A percentile compares a stretch with the other conserved stretches of the same genome.
Evolutionary conservation across 495 filamentous ascomycete species (phyloP).

Genomic region (Penicillium nucicola): DNA sequence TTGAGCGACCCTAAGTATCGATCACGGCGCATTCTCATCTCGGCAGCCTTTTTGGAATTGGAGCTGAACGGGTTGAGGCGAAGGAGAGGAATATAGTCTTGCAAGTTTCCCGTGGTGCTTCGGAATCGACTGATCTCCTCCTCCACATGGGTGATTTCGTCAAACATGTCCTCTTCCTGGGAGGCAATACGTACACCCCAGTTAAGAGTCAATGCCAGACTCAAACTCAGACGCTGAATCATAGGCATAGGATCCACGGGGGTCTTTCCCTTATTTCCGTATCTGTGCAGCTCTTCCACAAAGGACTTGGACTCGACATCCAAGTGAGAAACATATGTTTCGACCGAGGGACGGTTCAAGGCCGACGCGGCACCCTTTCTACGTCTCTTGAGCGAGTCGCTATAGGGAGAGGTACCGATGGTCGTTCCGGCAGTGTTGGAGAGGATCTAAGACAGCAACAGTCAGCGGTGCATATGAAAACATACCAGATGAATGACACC

Average conservation of each 20-base stretch:
- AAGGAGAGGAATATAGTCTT: conserved; percentile 62
- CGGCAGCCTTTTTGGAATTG: conserved; percentile 48
- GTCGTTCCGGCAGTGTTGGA: conserved; percentile 63
- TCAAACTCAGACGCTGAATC: conserved; percentile 57
- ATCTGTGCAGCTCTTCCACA: conserved; percentile 54
- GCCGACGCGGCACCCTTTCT: conserved; percentile 63
- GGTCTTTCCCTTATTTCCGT: conserved; percentile 48
- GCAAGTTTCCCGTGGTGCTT: conserved; percentile 59
- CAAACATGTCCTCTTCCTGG: conserved; percentile 55
- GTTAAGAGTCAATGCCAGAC: conserved; percentile 58
- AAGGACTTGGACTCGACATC: conserved; percentile 60
- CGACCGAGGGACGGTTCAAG: conserved; percentile 58
- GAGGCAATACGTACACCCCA: conserved; percentile 59
- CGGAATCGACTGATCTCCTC: conserved; percentile 57
- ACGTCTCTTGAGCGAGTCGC: conserved; percentile 58
- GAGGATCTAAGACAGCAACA: conserved; percentile 43
- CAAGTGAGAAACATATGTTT: conserved; percentile 57
- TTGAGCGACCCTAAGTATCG: conserved; percentile 55
- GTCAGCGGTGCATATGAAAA: not conserved
- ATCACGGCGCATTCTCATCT: conserved; percentile 58
- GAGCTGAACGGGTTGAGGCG: conserved; percentile 54
- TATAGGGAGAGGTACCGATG: conserved; percentile 63
- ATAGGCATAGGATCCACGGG: conserved; percentile 59
- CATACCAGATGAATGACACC: not conserved
- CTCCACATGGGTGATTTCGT: conserved; percentile 63